Evolutionary conservation across 345 rosid species (phyloP), one percentile per base, ranked within the genome.

Genomic region (Hibiscus tridactylites): DNA sequence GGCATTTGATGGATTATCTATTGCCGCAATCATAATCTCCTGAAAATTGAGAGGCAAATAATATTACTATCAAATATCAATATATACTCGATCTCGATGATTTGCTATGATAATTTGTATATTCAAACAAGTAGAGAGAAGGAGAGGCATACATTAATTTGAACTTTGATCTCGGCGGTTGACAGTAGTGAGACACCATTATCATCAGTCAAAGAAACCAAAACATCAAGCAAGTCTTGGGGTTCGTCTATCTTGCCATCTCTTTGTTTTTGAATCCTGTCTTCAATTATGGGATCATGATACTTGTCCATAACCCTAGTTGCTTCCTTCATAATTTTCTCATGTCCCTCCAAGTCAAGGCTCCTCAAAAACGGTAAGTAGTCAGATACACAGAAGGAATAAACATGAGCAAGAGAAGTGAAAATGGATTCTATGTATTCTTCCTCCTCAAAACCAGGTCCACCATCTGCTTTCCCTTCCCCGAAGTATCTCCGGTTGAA

Each of bases 1-100:
- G 0, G 79, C 83, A 70, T 83, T 80, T 39, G 83, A 71, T 50
- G 83, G 86, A 52, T 83, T 80, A 53, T 80, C 82, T 9, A 76
- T 68, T 2, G 76, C 16, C 11, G 24, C 24, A 21, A 21, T 21
- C 24, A 21, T 80, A 13, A 83, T 6, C 10, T 77, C 85, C 81
- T 82, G 46, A 21, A 64, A 44, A 15, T 56, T 7, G 8, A 42
- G 1, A n/a, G n/a, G n/a, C n/a, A n/a, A n/a, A n/a, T n/a, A n/a
- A n/a, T n/a, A n/a, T n/a, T n/a, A n/a, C n/a, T n/a, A n/a, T n/a
- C n/a, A n/a, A n/a, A n/a, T 42, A 42, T 42, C 47, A 42, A 42
- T 42, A 42, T 6, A 31, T 31, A 31, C 35, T 2, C 35, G 35
- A 31, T 31, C 35, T 2, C 35, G 35, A 31, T 31, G 24, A 21